Percentiles rank a stretch among this genome's conserved stretches.
Evolutionary conservation across 352 stramenopile species (phyloP).

Genomic region (Pythium grandisporangium): DNA sequence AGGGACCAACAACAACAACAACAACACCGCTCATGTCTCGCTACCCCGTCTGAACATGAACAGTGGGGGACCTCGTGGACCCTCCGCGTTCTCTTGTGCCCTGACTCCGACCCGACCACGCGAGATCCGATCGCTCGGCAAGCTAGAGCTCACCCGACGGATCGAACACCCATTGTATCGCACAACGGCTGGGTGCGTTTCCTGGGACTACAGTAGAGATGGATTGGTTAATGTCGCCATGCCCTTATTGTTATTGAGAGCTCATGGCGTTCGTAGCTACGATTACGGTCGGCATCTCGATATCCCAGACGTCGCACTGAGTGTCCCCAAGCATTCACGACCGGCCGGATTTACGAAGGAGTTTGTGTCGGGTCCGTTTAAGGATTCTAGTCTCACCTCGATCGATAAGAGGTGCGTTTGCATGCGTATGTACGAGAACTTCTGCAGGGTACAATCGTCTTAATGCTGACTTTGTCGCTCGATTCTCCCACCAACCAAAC

Average conservation of each 20-base stretch:
- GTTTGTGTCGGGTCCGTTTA: conserved; percentile 41
- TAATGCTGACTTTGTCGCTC: no score
- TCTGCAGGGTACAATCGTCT: not conserved
- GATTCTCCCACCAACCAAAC: no score
- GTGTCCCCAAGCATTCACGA: conserved; percentile 40
- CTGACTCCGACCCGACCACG: conserved; percentile 13
- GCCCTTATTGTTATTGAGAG: no score
- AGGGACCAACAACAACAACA: conserved; percentile 8
- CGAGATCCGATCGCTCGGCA: conserved; percentile 32
- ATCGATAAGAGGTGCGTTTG: conserved; percentile 34
- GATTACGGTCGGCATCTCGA: conserved; percentile 53
- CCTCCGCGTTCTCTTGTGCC: conserved; percentile 2
- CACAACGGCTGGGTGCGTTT: conserved; percentile 31
- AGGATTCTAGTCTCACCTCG: conserved; percentile 41
- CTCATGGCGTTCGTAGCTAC: conserved; percentile 20
- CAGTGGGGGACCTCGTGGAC: conserved; percentile 3
- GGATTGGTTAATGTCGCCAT: no score
- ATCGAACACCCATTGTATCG: conserved; percentile 38
- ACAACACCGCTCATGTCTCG: conserved; percentile 11
- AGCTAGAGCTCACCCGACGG: conserved; percentile 33
- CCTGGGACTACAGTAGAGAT: not conserved
- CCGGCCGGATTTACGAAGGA: conserved; percentile 38
- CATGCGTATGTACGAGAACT: not conserved
- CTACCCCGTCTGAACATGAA: conserved; percentile 29
- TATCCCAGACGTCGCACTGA: conserved; percentile 38